These are phyloP conservation scores for Casuarina glauca DNA, from an alignment of 306 rosid genomes.

Conservation along the genomic window DNA sequence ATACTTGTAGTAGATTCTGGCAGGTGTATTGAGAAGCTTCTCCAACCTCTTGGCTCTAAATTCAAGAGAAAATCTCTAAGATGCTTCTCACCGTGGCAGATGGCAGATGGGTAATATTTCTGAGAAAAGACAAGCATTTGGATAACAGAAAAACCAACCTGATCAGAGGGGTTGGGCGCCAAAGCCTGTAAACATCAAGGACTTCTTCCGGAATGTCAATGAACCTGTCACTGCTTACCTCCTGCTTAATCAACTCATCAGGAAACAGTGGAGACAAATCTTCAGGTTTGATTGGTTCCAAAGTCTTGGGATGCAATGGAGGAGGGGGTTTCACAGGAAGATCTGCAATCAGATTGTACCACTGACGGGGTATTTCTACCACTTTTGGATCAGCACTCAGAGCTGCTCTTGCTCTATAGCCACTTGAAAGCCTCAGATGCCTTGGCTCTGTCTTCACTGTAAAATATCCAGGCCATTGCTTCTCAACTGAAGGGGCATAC, in stretches of 20 bases:
- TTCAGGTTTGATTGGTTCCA: slow-evolving; percentile 73
- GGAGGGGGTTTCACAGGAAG: slow-evolving; percentile 93
- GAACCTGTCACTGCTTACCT: slow-evolving; percentile 61
- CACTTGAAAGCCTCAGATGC: slow-evolving; percentile 49
- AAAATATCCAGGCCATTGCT: slow-evolving; percentile 48
- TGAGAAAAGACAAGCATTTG: background rate
- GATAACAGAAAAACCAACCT: slow-evolving; percentile 45
- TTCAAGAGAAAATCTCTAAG: slow-evolving; percentile 24
- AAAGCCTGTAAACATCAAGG: slow-evolving; percentile 71
- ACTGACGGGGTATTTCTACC: slow-evolving; percentile 62
- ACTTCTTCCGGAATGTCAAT: slow-evolving; percentile 85
- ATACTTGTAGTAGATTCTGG: slow-evolving; percentile 90
- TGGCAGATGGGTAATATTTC: slow-evolving; percentile 2
- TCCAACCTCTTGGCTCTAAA: slow-evolving; percentile 91
- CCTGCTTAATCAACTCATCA: slow-evolving; percentile 78
- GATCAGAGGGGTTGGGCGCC: slow-evolving; percentile 97
- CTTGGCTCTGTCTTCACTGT: slow-evolving; percentile 43
- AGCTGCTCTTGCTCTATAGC: slow-evolving; percentile 58
- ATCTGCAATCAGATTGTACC: slow-evolving; percentile 91
- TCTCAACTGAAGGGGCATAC: slow-evolving; percentile 44
- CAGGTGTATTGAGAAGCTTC: slow-evolving; percentile 89
- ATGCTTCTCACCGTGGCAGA: slow-evolving; percentile 19
- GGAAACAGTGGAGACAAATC: slow-evolving; percentile 81
- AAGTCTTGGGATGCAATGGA: slow-evolving; percentile 72
- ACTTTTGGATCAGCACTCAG: slow-evolving; percentile 36